phyloP scores from a whole-genome alignment of 768 basidiomycete species.

The Tylopilus subfusipes region DNA sequence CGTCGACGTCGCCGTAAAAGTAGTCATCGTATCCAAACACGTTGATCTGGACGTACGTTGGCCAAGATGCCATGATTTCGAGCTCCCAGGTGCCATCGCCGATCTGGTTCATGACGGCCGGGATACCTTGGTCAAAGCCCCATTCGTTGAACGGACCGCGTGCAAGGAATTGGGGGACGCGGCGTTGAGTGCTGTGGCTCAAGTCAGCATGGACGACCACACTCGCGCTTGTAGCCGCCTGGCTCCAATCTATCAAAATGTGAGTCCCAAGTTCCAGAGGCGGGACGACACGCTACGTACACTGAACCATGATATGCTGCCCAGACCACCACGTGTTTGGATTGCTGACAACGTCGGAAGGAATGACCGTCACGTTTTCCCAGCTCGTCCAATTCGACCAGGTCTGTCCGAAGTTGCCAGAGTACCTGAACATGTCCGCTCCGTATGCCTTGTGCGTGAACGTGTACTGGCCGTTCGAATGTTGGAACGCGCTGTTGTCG shows the following conservation, averaged over 20 bases:
- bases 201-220: constrained; percentile 77
- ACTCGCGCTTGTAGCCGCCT: constrained; percentile 54
- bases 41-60: constrained; percentile 85
- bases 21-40: constrained; percentile 89
- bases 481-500: constrained; percentile 54
- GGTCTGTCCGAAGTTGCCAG: constrained; percentile 79
- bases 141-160: constrained; percentile 89
- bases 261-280: not conserved
- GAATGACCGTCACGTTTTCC: constrained; percentile 69
- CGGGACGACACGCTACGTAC: constrained; percentile 39
- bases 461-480: constrained; percentile 60
- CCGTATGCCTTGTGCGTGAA: constrained; percentile 83
- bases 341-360: constrained; percentile 50
- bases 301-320: constrained; percentile 85
- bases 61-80: constrained; percentile 89
- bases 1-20: constrained; percentile 89
- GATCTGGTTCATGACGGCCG: constrained; percentile 62
- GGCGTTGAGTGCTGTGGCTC: constrained; percentile 57
- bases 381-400: constrained; percentile 81
- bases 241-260: constrained; percentile 66
- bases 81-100: constrained; percentile 74
- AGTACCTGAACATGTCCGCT: constrained; percentile 84
- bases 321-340: constrained; percentile 68
- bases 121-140: constrained; percentile 85
- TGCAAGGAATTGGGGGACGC: constrained; percentile 82